Evolutionary conservation across 805 yeast species (phyloP).

Genomic region (Candida palmyrensis): DNA sequence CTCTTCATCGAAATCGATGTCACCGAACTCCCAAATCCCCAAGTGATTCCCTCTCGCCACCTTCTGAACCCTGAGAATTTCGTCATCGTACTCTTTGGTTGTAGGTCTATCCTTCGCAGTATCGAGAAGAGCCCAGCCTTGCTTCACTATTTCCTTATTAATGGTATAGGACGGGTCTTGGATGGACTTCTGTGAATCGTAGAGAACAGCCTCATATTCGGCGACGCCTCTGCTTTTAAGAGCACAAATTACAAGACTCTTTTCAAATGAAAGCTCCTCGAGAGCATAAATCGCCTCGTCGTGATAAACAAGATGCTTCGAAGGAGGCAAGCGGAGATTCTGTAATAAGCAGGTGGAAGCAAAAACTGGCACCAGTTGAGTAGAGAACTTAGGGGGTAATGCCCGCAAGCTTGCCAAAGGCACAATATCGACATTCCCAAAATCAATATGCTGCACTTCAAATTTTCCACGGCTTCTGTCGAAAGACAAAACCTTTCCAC

Average conservation of each 20-base stretch:
- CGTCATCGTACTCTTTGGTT: conserved; percentile 29
- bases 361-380: conserved; percentile 41
- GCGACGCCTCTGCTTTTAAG: conserved; percentile 35
- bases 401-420: conserved; percentile 40
- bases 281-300: conserved; percentile 49
- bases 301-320: conserved; percentile 48
- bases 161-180: conserved; percentile 53
- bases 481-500: conserved; percentile 48
- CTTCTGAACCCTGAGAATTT: conserved; percentile 38
- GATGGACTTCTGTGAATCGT: conserved; percentile 51
- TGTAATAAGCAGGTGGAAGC: conserved; percentile 53
- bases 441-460: conserved; percentile 57
- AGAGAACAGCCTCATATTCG: conserved; percentile 49
- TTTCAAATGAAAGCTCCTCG: conserved; percentile 48
- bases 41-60: conserved; percentile 45
- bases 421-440: conserved; percentile 50
- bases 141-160: conserved; percentile 51
- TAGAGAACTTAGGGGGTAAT: conserved; percentile 47
- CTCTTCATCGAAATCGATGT: conserved; percentile 57
- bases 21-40: conserved; percentile 79
- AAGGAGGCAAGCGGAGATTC: conserved; percentile 53
- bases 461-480: conserved; percentile 40
- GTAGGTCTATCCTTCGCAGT: conserved; percentile 16
- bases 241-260: conserved; percentile 51
- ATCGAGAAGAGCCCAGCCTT: conserved; percentile 60